Base-by-base conservation (phyloP, 306 rosid species). In the Vicia sativa region DNA sequence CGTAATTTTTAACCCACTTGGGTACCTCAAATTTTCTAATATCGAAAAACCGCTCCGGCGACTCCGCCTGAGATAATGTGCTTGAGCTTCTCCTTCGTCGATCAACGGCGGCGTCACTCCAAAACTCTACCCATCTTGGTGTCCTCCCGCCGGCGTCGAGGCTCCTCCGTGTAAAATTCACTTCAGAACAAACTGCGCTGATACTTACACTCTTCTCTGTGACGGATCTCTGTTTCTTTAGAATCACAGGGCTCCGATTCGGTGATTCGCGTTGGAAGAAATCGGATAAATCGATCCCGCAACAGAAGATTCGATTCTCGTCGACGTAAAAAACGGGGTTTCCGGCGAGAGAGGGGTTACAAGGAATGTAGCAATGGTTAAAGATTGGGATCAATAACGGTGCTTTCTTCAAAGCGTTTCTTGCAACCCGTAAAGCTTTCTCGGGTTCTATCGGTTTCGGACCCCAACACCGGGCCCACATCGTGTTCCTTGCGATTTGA, bases 121-220 rank as follows among this genome's bases (percentile, higher is more conserved):
- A 91, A 56, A 91, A 91, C 73, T 91, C 97, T 0, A 91, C 96
- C 97, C 97, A 91, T 53, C 97, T 56, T 13, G 92, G 97, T 8
- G 87, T 88, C 54, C 87, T 82, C 2, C 85, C 83, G 1, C 86
- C 89, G 2, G 84, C 37, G 68, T 91, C 95, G 4, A 87, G 77
- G 67, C 96, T 92, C 60, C 87, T 60, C 11, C 96, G 77, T 0
- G 85, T 86, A 60, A 89, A 81, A 62, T 72, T 66, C 0, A 74
- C 55, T 3, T 86, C 28, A 2, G 93, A 78, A 35, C 87, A 78
- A 21, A 77, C 84, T 48, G 89, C 81, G 5, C 7, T 85, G 73
- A 64, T 4, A 11, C 26, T 62, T 13, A 64, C 9, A 11, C 26
- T 62, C 23, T 83, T 91, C 63, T 88, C 93, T 25, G 88, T 67